Evolutionary conservation across 495 filamentous ascomycete genomes (phyloP), one percentile per base, ranked within the genome.

Genomic region (Daldinia decipiens): DNA sequence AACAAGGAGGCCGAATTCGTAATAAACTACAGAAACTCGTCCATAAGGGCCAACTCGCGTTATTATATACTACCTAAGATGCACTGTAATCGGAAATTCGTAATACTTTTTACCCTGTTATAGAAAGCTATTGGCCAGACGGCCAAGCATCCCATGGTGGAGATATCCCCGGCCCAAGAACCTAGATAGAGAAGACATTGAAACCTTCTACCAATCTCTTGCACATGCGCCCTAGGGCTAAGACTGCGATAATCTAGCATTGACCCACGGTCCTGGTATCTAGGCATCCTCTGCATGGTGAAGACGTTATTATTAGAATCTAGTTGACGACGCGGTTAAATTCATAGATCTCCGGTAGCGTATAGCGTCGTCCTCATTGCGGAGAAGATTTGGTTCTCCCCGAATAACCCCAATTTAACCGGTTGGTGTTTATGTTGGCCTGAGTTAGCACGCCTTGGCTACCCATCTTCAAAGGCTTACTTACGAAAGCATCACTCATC

Each of bases 191-290:
- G 7, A 54, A 43, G 11, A 29, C 12, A 5, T 53, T 31, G 7
- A 12, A 53, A 53, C 32, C 40, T 43, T 43, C 50, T 50, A 63
- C 47, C 60, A 63, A 63, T 53, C 24, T 53, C 24, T 31, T 13
- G 26, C 3, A 17, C 58, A 29, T 13, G 34, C 17, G 60, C 21
- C 60, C 60, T 54, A 50, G n/a, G 15, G 47, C 50, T 19, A 54
- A 40, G 34, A 19, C 19, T 15, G 19, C 15, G 5, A 26, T 51
- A 26, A 9, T 51, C 6, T 43, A n/a, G n/a, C n/a, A n/a, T n/a
- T n/a, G 43, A 47, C 43, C 43, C 43, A 3, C n/a, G 6, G n/a
- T 47, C 43, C 43, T 21, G 43, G 43, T 47, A 47, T 21, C n/a
- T 2, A 8, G 43, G 7, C 43, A 24, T 43, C n/a, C 39, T 47